Evolutionary conservation across 2,329 filamentous ascomycete genomes (phyloP), one percentile per base, ranked within the genome.

Genomic region (Huntiella savannae): DNA sequence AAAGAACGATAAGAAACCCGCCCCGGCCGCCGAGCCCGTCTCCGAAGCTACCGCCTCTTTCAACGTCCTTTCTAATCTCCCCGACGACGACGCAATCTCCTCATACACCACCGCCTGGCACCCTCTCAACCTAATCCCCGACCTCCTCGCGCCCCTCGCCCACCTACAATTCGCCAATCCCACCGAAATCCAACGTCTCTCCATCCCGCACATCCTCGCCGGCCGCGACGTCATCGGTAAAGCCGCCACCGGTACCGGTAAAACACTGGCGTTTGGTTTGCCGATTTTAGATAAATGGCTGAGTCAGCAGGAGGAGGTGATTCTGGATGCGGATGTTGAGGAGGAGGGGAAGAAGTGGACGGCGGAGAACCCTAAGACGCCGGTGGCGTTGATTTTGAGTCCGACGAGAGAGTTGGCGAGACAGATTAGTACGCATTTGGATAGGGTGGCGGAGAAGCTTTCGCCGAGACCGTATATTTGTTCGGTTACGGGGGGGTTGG

Each of bases 141-240:
- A 74, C 43, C 72, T 82, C 1, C 64, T 94, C 13, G 75, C 77
- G 1, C 75, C 84, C 12, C 65, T 98, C 32, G 79, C 84, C 2
- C 81, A 77, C 53, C 67, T 96, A 51, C 81, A 79, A 49, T 96
- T 96, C 58, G 58, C 71, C 4, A 77, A 75, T 49, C 91, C 91
- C 1, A 95, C 87, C 0, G 63, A 72, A 0, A 94, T 98, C 49
- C 91, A 98, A 59, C 63, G 69, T 15, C 69, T 75, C 33, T 69
- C 83, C 1, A 93, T 98, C 54, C 87, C 91, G 0, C 73, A 82
- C 45, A 82, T 95, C 40, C 59, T 88, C 15, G 73, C 75, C 4
- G 88, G 88, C 0, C 82, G 83, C 58, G 88, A 98, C 60, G 80
- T 96, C 12, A 82, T 98, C 52, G 91, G 91, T 37, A 98, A 98